Evolutionary conservation across 139 green algal species (phyloP), one percentile per base, ranked within the genome.

Genomic region (Micractinium conductrix): DNA sequence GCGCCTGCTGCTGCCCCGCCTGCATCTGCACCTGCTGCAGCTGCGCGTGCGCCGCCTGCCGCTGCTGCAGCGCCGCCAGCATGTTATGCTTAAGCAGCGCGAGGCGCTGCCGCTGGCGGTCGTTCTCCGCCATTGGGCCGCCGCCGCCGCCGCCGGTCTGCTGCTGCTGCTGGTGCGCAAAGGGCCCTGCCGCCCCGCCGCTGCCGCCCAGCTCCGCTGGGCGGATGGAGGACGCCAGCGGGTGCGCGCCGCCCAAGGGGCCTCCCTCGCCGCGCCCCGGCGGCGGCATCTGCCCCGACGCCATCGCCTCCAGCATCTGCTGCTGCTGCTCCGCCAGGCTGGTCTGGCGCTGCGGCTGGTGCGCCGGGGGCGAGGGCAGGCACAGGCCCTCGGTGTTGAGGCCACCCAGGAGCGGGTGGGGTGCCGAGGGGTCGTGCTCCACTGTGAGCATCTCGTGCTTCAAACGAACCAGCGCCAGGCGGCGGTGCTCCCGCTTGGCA

Each of bases 231-330:
- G n/a, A n/a, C 1, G 42, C 69, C 38, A 76, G 69, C 37, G 38
- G 53, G n/a, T n/a, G 65, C 16, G 65, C 65, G 42, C 33, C 65
- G n/a, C 28, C 33, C 33, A 19, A 5, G 33, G 33, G 5, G 65
- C n/a, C 8, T 12, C 4, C 65, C 4, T 14, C 9, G 68, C 68
- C 38, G 10, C 37, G 17, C 16, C 68, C 38, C 16, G 21, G 68
- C 38, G 68, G 68, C 68, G 68, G 68, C 68, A 24, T 21, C 38
- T 53, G 68, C 38, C 68, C 68, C 38, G 26, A n/a, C 33, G 68
- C 68, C 68, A 74, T 74, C 38, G 68, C 68, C 40, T 45, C 40
- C 68, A 74, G 68, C 68, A 74, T 74, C 43, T 33, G 37, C 71
- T 60, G 43, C 71, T 78, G 75, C 53, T 71, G 44, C 74, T 67